Base-by-base conservation (phyloP, 2,329 filamentous ascomycete genomes). In the Fonsecaea pedrosoi region DNA sequence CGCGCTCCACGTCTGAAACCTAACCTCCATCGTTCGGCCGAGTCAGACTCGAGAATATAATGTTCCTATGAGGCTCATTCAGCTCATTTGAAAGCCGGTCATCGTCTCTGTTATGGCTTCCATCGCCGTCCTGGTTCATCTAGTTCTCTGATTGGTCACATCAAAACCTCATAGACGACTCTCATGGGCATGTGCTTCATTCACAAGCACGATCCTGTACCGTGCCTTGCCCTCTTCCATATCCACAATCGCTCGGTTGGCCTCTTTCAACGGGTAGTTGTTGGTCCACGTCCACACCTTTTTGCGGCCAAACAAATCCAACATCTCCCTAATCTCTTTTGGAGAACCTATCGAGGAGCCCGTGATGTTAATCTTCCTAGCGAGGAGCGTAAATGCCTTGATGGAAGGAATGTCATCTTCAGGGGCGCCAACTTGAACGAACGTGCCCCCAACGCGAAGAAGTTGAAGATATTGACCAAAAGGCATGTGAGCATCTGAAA, bases 361-460 rank as follows among this genome's bases (percentile, higher is more conserved):
- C 0, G 81, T 83, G 25, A 88, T 75, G 73, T 82, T 85, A 54
- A 83, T 75, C 6, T 85, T 83, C 73, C 88, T 89, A 48, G 75
- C 77, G 55, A 91, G 86, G 62, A 92, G 77, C 1, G 84, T 79
- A 72, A 86, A 88, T 6, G 85, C 85, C 70, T 79, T 83, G 72
- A 92, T 82, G 1, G 79, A 78, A 1, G 87, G 87, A 40, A 82
- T 69, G 13, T 77, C 76, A 61, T 85, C 84, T 73, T 92, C 90
- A 0, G 90, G 90, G 1, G 86, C 86, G 34, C 89, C 90, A 58
- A 92, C 83, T 77, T 91, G 88, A 65, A 90, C 84, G 72, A 90
- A 88, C 15, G 82, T 82, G 9, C 89, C 89, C 60, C 86, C 83
- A 18, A 82, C 78, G 66, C 84, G 82, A 38, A 92, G 80, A 8